Evolutionary conservation across 495 filamentous ascomycete species (phyloP), one percentile per base, ranked within the genome.

Genomic region (Xylaria grammica): DNA sequence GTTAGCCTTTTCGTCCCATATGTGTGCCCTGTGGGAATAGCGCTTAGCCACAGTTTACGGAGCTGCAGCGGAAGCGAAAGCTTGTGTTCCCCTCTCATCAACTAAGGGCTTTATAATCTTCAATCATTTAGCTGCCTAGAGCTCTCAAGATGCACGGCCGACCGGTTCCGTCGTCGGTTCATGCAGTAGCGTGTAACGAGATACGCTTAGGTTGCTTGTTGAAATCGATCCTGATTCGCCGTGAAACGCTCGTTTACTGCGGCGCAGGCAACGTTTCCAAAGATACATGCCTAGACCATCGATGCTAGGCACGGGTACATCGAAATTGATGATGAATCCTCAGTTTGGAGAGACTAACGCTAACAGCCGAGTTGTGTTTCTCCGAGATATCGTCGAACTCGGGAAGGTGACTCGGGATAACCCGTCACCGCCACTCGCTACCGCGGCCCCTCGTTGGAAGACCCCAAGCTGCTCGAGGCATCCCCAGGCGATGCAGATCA

Each of bases 231-330:
- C 44, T 49, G 22, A 60, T 34, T 32, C 17, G 26, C 57, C 22
- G 22, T 30, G 32, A 30, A 45, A 13, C 26, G 11, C 27, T 29
- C 44, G 42, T 26, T 50, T 51, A 22, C 44, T 51, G 45, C 58
- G 45, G 58, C 30, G 29, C 45, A 51, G 45, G 29, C n/a, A 40
- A 60, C 30, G 32, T 24, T 48, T 10, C 55, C n/a, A 32, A n/a
- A 59, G 42, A 59, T 59, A n/a, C 22, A 48, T 48, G 44, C 42
- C 26, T 36, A 26, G 42, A 24, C 17, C 44, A 32, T 11, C 22
- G 6, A 27, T 59, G 24, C 27, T 42, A 42, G 3, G 3, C 24
- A 46, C 42, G 20, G 56, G 15, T 48, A 30, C 54, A 45, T n/a
- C 38, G 13, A n/a, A 29, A 59, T 36, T 29, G 42, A 20, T 59